phyloP scores from a whole-genome alignment of 2,329 filamentous ascomycete genomes.

The Neoscytalidium dimidiatum region DNA sequence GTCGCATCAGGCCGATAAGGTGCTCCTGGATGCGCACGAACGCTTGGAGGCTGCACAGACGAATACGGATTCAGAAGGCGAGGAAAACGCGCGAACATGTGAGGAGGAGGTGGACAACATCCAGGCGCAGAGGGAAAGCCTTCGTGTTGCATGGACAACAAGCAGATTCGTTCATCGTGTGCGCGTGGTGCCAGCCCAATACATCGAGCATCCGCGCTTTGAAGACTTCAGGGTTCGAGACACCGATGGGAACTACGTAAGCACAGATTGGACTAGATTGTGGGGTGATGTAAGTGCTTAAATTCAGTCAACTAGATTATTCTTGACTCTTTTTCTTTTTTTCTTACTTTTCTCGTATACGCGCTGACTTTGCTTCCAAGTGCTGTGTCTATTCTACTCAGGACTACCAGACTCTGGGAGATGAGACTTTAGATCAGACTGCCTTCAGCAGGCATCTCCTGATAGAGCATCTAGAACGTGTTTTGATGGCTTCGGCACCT shows the following conservation, averaged over 20 bases:
- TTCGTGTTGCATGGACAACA: slow-evolving; percentile 42
- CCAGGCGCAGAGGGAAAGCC: slow-evolving; percentile 36
- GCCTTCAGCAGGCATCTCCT: slow-evolving; percentile 40
- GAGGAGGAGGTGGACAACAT: slow-evolving; percentile 30
- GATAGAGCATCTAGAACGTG: slow-evolving; percentile 37
- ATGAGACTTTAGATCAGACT: slow-evolving; percentile 33
- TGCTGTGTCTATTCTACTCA: slow-evolving; percentile 35
- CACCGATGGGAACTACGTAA: slow-evolving; percentile 23
- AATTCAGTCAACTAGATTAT: background rate
- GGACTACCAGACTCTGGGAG: slow-evolving; percentile 26
- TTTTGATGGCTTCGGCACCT: slow-evolving; percentile 42
- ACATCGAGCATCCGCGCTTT: slow-evolving; percentile 28
- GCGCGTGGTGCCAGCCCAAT: slow-evolving; percentile 34
- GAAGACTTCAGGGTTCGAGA: slow-evolving; percentile 31
- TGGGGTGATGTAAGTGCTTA: slow-evolving; percentile 31
- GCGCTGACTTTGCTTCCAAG: slow-evolving; percentile 24
- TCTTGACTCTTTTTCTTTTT: too few species aligned
- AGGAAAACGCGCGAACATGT: slow-evolving; percentile 16
- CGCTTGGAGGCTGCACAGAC: slow-evolving; percentile 22
- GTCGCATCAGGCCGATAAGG: slow-evolving; percentile 33
- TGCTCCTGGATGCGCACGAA: slow-evolving; percentile 37
- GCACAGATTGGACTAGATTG: slow-evolving; percentile 36
- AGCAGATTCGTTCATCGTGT: slow-evolving; percentile 41
- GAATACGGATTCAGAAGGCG: slow-evolving; percentile 1
- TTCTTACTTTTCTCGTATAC: too few species aligned